Conservation (phyloP, 352 stramenopile species). For the Phytophthora meadii region DNA sequence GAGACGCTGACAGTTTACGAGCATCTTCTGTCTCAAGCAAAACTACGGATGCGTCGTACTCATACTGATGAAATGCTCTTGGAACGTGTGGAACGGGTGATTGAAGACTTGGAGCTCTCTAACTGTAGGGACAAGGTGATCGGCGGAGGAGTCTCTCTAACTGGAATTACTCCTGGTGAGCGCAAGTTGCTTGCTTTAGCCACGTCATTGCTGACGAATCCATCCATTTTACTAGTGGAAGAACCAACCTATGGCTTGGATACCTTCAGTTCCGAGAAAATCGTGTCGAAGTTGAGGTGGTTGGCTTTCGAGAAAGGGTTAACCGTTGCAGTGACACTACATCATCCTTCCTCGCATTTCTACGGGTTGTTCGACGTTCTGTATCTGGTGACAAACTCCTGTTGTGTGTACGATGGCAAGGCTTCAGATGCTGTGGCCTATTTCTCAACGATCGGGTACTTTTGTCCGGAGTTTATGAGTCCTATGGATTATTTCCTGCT, state of each 20-base stretch:
- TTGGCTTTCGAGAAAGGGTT: constrained; percentile 77
- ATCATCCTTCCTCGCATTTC: constrained; percentile 83
- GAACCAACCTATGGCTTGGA: constrained; percentile 80
- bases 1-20: constrained; percentile 90
- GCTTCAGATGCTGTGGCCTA: constrained; percentile 55
- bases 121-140: constrained; percentile 61
- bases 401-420: constrained; percentile 66
- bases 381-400: constrained; percentile 58
- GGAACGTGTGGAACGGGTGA: constrained; percentile 62
- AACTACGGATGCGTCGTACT: constrained; percentile 72
- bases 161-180: constrained; percentile 77
- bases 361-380: constrained; percentile 65
- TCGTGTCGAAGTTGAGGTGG: constrained; percentile 62
- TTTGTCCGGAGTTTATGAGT: constrained; percentile 64
- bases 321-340: constrained; percentile 92
- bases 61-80: constrained; percentile 38
- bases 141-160: constrained; percentile 51
- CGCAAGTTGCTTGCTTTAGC: constrained; percentile 86
- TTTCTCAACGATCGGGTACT: constrained; percentile 55
- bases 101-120: constrained; percentile 64
- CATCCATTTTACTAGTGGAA: constrained; percentile 86
- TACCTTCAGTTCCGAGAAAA: constrained; percentile 67
- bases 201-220: constrained; percentile 84
- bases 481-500: constrained; percentile 75
- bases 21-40: constrained; percentile 88